Conservation (phyloP, 495 filamentous ascomycete genomes). For the Lasiosphaeria ovina region DNA sequence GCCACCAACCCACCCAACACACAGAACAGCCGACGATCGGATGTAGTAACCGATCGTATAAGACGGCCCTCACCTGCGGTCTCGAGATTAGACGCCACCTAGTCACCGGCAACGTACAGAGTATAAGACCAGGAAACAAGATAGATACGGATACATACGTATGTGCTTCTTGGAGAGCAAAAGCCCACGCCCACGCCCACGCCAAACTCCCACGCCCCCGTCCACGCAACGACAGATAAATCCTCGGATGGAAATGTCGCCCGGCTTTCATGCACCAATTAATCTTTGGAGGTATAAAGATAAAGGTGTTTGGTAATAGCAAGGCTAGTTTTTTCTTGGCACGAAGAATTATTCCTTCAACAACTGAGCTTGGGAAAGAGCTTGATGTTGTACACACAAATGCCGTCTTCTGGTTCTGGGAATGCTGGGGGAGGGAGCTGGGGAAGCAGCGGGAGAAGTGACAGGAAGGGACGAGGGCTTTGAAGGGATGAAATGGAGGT, state of each 20-base stretch:
- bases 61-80: no score
- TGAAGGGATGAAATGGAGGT: no score
- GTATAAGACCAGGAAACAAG: no score
- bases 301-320: conserved; percentile 90
- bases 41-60: no score
- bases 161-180: no score
- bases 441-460: conserved; percentile 1
- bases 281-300: conserved; percentile 55
- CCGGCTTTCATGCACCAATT: conserved; percentile 83
- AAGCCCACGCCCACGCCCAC: no score
- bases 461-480: not conserved
- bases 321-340: conserved; percentile 75
- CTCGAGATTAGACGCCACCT: no score
- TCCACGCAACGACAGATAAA: not conserved
- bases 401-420: conserved; percentile 59
- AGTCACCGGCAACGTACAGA: no score
- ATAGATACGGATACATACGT: no score
- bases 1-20: no score
- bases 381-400: conserved; percentile 99
- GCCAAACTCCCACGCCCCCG: no score
- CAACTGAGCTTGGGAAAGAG: conserved; percentile 67
- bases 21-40: no score
- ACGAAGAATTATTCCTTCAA: conserved; percentile 98
- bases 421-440: not conserved
- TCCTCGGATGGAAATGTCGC: conserved; percentile 57